Evolutionary conservation across 75 land plant species (phyloP), one percentile per base, ranked within the genome.

Genomic region (Pseudotsuga menziesii): DNA sequence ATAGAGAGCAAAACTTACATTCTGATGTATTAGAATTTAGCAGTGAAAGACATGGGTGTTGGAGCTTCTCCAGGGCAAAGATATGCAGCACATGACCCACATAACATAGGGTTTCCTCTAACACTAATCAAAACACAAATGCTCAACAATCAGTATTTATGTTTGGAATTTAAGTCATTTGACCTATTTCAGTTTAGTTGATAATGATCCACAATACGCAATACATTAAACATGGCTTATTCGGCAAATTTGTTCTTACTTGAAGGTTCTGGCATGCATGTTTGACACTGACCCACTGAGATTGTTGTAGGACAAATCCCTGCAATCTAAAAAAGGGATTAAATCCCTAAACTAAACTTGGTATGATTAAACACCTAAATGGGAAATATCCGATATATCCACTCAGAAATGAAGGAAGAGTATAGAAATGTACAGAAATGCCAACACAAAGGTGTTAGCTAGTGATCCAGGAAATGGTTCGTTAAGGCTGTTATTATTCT

Each of bases 251-350:
- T 15, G 64, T 56, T 16, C 75, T 79, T 83, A 91, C 93, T 61
- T 79, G 76, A 91, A 78, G 6, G 88, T 89, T 76, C 78, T 82
- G 48, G 92, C 79, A 71, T 89, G 77, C 71, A 83, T 69, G 22
- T 77, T 81, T 29, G 93, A 88, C 63, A 91, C 85, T 13, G 79
- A 60, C 16, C 93, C 88, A 75, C 88, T 86, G 41, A 91, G 64
- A 75, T 89, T 89, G 82, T 91, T 91, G 84, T 75, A 79, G 0
- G 93, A 89, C 56, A 91, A 66, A 75, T 91, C 92, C 82, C 93
- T 91, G 88, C n/a, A 77, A 83, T 32, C 16, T 2, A 25, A 25
- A 7, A 4, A 55, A 26, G 35, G 72, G 58, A 54, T 19, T 58
- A 78, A 57, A 71, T 57, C 22, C 56, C 80, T 3, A 3, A 39